These are phyloP conservation scores for Sporothrix brasiliensis DNA, from an alignment of 2,329 filamentous ascomycete genomes.

Conservation along the genomic window DNA sequence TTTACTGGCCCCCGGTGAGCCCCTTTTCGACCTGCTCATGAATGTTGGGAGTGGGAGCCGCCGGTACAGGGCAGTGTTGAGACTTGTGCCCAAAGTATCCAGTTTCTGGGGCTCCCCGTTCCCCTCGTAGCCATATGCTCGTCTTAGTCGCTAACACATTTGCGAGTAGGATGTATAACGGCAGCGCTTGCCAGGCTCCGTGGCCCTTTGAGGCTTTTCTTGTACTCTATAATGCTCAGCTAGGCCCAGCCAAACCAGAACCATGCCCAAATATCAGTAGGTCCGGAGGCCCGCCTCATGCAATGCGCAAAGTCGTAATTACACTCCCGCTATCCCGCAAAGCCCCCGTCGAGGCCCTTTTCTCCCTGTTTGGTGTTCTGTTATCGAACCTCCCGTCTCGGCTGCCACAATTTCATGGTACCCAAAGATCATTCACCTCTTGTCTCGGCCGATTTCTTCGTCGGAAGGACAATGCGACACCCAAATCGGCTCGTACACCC, in stretches of 20 bases:
- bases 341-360: background rate
- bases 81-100: background rate
- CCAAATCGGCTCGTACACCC: constrained; percentile 1
- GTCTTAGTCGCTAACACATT: background rate
- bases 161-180: background rate
- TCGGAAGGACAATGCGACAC: constrained; percentile 19
- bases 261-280: constrained; percentile 6
- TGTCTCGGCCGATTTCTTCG: constrained; percentile 32
- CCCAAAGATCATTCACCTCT: constrained; percentile 20
- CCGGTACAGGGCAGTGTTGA: background rate
- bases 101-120: no score
- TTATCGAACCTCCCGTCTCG: constrained; percentile 12
- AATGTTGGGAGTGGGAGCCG: background rate
- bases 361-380: no score
- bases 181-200: background rate
- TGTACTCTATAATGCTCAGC: background rate
- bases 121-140: background rate
- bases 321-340: background rate
- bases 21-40: background rate
- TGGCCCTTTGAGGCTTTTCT: constrained; percentile 22
- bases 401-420: constrained; percentile 5
- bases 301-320: background rate
- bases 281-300: constrained; percentile 10
- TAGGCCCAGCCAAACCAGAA: background rate
- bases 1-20: constrained; percentile 4